phyloP scores from a whole-genome alignment of 148 eudicot species.

The Euryodendron excelsum region DNA sequence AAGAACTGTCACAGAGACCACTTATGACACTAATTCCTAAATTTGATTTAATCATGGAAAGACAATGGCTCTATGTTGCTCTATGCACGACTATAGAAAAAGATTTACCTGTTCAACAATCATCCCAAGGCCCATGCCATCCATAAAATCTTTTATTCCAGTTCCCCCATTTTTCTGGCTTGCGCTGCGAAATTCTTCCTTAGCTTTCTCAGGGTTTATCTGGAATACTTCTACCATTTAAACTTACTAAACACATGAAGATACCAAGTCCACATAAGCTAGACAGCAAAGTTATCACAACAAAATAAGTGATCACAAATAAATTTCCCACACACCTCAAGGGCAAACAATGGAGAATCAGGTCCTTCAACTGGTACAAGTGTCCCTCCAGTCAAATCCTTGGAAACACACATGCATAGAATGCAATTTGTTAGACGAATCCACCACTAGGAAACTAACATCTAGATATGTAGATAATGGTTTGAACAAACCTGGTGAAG shows the following conservation, averaged over 20 bases:
- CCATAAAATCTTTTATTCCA: slow-evolving; percentile 93
- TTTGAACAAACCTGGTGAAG: background rate
- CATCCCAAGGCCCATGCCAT: slow-evolving; percentile 97
- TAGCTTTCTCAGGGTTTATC: slow-evolving; percentile 93
- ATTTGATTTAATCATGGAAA: background rate
- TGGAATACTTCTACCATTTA: slow-evolving; percentile 36
- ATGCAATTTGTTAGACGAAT: background rate
- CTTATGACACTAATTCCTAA: background rate
- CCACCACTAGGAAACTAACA: background rate
- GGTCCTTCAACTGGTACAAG: slow-evolving; percentile 90
- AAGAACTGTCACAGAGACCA: background rate
- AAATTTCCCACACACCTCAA: slow-evolving; percentile 57
- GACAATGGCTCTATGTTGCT: background rate
- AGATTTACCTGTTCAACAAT: slow-evolving; percentile 70
- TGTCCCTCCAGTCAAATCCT: slow-evolving; percentile 91
- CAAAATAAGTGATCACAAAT: background rate
- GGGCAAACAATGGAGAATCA: slow-evolving; percentile 76
- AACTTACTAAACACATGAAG: slow-evolving; percentile 22
- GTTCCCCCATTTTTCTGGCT: slow-evolving; percentile 67
- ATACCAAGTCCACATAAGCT: background rate
- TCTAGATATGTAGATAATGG: background rate
- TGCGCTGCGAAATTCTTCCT: slow-evolving; percentile 81
- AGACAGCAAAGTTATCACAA: background rate
- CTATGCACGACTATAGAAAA: background rate
- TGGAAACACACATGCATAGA: slow-evolving; percentile 5